Evolutionary conservation across 139 green algal species (phyloP).

Genomic region (Trebouxia sp.): DNA sequence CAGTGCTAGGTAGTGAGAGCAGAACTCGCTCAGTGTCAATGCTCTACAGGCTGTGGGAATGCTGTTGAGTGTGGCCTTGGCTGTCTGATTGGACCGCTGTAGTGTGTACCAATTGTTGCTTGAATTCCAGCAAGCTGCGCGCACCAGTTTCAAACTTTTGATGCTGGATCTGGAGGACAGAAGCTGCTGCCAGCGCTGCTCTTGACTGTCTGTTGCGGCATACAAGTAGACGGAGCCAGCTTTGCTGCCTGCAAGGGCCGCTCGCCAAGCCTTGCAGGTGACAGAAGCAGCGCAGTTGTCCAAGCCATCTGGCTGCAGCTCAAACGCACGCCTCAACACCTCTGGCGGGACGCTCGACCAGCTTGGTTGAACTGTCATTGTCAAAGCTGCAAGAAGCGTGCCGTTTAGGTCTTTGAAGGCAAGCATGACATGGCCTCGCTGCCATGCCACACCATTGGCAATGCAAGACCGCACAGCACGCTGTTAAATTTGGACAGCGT

Average conservation of each 20-base stretch:
- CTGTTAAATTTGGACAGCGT: no score
- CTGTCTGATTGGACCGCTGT: neutral
- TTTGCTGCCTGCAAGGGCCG: neutral
- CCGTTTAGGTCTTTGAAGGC: no score
- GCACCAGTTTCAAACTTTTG: neutral
- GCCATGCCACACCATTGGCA: no score
- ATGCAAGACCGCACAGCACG: no score
- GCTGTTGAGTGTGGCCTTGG: neutral
- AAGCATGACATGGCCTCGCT: no score
- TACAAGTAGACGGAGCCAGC: neutral
- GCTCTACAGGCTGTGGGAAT: conserved; percentile 4
- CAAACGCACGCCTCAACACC: conserved; percentile 21
- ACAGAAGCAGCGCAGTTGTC: neutral
- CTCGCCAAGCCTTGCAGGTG: neutral
- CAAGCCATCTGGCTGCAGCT: neutral
- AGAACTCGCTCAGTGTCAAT: neutral
- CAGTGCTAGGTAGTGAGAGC: neutral
- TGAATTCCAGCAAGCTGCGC: neutral
- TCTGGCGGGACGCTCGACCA: no score
- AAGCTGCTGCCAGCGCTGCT: neutral
- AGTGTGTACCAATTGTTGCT: neutral
- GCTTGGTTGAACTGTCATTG: no score
- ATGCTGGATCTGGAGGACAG: neutral
- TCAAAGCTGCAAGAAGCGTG: no score
- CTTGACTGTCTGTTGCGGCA: neutral